These are phyloP conservation scores for Aspergillus taichungensis DNA, from an alignment of 495 filamentous ascomycete species.

Conservation along the genomic window DNA sequence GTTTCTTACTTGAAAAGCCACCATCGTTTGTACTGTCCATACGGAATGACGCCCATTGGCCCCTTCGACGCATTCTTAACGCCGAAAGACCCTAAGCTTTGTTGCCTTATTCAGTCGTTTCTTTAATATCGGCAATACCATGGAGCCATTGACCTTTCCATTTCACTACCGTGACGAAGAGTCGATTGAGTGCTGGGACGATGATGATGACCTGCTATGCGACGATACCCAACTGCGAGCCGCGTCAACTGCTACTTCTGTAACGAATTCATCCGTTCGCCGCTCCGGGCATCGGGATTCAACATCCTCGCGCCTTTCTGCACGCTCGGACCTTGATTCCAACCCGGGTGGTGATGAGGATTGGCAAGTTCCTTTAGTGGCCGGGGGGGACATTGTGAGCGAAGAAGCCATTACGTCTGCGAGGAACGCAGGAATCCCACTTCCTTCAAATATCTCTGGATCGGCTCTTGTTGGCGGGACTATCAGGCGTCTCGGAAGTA, in stretches of 20 bases:
- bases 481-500: constrained; percentile 82
- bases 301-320: constrained; percentile 65
- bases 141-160: constrained; percentile 53
- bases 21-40: constrained; percentile 4
- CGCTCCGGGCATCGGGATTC: constrained; percentile 58
- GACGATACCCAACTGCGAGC: constrained; percentile 58
- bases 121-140: constrained; percentile 10
- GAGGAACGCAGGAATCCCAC: constrained; percentile 80
- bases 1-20: too few species aligned
- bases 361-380: constrained; percentile 69
- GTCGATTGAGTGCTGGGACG: constrained; percentile 78
- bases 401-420: constrained; percentile 80
- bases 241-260: constrained; percentile 50
- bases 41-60: constrained; percentile 30
- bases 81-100: constrained; percentile 17
- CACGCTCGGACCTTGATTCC: constrained; percentile 72
- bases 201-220: constrained; percentile 71
- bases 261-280: constrained; percentile 41
- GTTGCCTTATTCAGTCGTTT: too few species aligned
- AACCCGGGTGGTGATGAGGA: constrained; percentile 68
- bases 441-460: constrained; percentile 80
- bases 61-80: constrained; percentile 11
- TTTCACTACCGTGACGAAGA: constrained; percentile 46
- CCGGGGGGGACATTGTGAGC: constrained; percentile 70
- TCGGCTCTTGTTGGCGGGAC: constrained; percentile 91